Evolutionary conservation across 1,284 basidiomycete species (phyloP).

Genomic region (Hemileccinum hortonii): DNA sequence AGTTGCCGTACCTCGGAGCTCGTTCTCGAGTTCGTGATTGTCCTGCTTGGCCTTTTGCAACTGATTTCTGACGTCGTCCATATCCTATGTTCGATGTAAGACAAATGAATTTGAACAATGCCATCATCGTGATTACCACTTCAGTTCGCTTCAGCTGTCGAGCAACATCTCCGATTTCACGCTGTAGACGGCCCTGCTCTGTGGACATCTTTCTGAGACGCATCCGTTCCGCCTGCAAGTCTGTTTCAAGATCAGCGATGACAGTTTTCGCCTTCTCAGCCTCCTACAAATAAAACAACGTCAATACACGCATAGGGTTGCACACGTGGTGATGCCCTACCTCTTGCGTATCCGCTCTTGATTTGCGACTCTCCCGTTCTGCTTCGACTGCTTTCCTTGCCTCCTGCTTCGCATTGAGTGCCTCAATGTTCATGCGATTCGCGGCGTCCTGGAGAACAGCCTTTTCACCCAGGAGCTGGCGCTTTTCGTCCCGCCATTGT

Average conservation of each 20-base stretch:
- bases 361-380: constrained; percentile 47
- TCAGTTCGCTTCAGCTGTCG: constrained; percentile 67
- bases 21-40: constrained; percentile 65
- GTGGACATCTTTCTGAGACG: constrained; percentile 58
- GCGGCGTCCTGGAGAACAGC: constrained; percentile 67
- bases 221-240: constrained; percentile 64
- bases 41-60: constrained; percentile 67
- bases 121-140: constrained; percentile 41
- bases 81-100: constrained; percentile 51
- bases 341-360: constrained; percentile 51
- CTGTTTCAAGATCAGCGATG: constrained; percentile 66
- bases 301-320: constrained; percentile 6
- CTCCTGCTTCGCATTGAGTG: constrained; percentile 58
- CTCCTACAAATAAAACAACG: constrained; percentile 46
- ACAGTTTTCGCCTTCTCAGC: constrained; percentile 62
- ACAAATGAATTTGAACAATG: constrained; percentile 5
- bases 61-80: constrained; percentile 68
- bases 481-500: constrained; percentile 67
- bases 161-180: constrained; percentile 61
- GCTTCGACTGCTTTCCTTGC: constrained; percentile 50
- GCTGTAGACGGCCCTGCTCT: constrained; percentile 59
- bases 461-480: constrained; percentile 63
- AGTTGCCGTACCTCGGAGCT: constrained; percentile 53
- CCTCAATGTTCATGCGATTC: constrained; percentile 58
- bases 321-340: constrained; percentile 38